Evolutionary conservation across 768 basidiomycete species (phyloP), one percentile per base, ranked within the genome.

Genomic region (Pisolithus orientalis): DNA sequence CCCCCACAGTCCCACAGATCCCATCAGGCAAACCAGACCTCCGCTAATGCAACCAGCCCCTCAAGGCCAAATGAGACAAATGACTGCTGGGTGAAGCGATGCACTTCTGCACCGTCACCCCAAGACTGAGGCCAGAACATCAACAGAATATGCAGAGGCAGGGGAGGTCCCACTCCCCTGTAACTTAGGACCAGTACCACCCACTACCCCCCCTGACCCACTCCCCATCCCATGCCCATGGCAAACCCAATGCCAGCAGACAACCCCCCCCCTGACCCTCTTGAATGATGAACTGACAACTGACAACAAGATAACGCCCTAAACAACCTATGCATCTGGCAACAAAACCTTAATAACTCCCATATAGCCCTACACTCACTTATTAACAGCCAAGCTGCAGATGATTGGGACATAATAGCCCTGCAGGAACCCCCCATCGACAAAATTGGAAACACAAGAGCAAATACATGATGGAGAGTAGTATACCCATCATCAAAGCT

Each of bases 361-460:
- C 21, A 21, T 21, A 21, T 21, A 1, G 53, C 57, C 0, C 60
- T 59, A 37, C 49, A 46, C 17, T 55, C 54, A 28, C 5, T 61
- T 0, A 53, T 66, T 2, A 37, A 54, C 14, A 17, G 27, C 5
- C 16, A 47, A 1, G 25, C 44, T 24, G 16, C 45, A 0, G 5
- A n/a, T 4, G 21, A 65, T 5, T 67, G 54, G 43, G 68, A 76
- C 54, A 60, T 77, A 0, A 34, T 73, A 0, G 52, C 61, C 0
- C 14, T 76, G 9, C 75, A 77, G 57, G 75, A 76, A 64, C 74
- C 72, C 1, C 60, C 66, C 52, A 53, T 70, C 3, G 64, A 69
- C 53, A 42, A 34, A 34, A 42, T 59, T 1, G 39, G 52, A 0
- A 46, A 59, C 14, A 62, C 65, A 4, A 49, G 50, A 0, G 51